Base-by-base conservation (phyloP, 371 early-diverging fungal genomes). In the Choanephora cucurbitarum region DNA sequence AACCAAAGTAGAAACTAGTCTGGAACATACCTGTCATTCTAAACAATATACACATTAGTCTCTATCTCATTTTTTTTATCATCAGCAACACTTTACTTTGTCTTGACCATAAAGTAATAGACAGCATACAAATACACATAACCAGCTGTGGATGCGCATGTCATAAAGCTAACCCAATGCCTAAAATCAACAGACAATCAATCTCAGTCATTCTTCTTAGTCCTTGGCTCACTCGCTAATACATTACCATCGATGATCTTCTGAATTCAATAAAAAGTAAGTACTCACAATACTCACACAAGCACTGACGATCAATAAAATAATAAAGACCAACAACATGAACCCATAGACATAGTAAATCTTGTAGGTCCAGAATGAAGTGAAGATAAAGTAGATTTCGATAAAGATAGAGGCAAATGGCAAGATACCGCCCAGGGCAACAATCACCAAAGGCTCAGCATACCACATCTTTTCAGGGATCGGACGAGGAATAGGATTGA, bases 301-400 rank as follows among this genome's bases (percentile, higher is more conserved):
- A 0, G 89, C 88, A 10, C 89, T 83, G 11, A 90, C 89, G 46
- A 89, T 67, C 45, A 88, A 52, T 48, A 93, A 70, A 44, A 92
- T 86, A 0, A 81, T 50, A 61, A 91, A 87, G 0, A 91, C 89
- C 7, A 91, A 70, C 52, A 92, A 57, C 76, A 91, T 84, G 54
- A 92, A 91, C 0, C 93, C 91, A 73, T 90, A 93, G 11, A 93
- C 90, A 57, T 91, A 91, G 62, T 91, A 93, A 44, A 88, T 84
- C 71, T 86, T 89, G 77, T 89, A 88, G 13, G 83, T 79, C 92
- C 92, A 93, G 62, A 93, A 91, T 1, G 91, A 89, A 19, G 91
- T 84, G 67, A 91, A 91, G 55, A 94, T 73, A 60, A 90, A 94
- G 62, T 91, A 92, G 52, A 92, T 82, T 77, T 94, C 94, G 63